Evolutionary conservation across 768 basidiomycete species (phyloP), one percentile per base, ranked within the genome.

Genomic region (Astraeus odoratus): DNA sequence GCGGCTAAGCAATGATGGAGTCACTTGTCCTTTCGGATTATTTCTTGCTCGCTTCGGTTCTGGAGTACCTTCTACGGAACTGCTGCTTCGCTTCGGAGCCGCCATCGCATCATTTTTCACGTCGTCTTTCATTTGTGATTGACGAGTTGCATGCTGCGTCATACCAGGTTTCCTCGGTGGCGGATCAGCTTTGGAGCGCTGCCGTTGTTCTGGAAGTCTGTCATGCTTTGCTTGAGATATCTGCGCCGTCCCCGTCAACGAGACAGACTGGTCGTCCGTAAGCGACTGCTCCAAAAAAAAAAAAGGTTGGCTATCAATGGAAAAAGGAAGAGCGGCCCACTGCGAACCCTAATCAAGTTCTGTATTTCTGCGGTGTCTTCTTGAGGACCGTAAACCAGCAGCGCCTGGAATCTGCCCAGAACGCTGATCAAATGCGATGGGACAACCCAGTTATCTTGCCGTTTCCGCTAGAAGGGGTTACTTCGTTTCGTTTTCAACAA

Each of bases 301-400:
- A 56, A 61, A 39, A 51, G 49, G 65, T 72, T 64, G 63, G 68
- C 53, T 57, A 64, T 64, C 63, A 62, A 63, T 51, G 48, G 61
- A 57, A 48, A 58, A 61, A 59, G 41, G 56, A 48, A 57, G 65
- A 68, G 58, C 55, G 57, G 69, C 59, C 70, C 70, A 67, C 55
- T 71, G 73, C 76, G 74, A 76, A 78, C 77, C 76, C 71, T 77
- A 46, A 75, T 71, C 49, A 76, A 67, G 45, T 58, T 59, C 60
- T 70, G 65, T 27, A 75, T 56, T 47, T 66, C 68, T 52, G 47
- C 39, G 23, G 42, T 46, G 13, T 47, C 53, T 37, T 58, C 58
- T 53, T 50, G 52, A n/a, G 48, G 46, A 39, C 54, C 50, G 36
- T 52, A 48, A 54, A 47, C 53, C 10, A 59, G 41, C 44, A 56